phyloP scores from a whole-genome alignment of 768 basidiomycete genomes.

The Panaeolus cyanescens region DNA sequence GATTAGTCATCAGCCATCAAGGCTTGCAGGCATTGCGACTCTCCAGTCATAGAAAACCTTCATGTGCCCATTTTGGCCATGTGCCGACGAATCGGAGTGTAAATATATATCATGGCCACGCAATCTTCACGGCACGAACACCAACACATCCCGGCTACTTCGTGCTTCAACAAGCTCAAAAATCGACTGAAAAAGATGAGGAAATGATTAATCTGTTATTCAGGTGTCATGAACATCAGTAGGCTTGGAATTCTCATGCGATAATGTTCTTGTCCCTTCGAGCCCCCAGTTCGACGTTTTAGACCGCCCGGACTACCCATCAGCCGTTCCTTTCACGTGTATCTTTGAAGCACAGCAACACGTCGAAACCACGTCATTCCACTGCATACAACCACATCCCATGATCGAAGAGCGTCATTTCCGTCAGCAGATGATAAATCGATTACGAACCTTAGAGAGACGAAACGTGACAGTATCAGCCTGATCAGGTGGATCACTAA shows the following conservation, averaged over 20 bases:
- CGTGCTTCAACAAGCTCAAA: too few relatives aligned
- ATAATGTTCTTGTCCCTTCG: not conserved
- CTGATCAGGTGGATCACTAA: not conserved
- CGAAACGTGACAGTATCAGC: not conserved
- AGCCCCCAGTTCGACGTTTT: not conserved
- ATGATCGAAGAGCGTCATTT: not conserved
- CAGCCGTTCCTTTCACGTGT: not conserved
- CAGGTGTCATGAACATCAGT: too few relatives aligned
- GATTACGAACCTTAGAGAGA: too few relatives aligned
- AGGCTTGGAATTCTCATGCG: too few relatives aligned
- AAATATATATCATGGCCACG: not conserved
- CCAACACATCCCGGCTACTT: too few relatives aligned
- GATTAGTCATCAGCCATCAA: too few relatives aligned
- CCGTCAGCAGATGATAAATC: not conserved
- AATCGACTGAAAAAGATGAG: too few relatives aligned
- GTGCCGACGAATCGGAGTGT: not conserved
- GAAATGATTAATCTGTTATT: too few relatives aligned
- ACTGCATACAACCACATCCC: not conserved
- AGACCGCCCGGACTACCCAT: not conserved
- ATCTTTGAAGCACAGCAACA: not conserved
- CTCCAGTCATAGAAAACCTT: not conserved
- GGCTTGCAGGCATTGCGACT: too few relatives aligned
- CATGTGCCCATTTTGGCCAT: not conserved
- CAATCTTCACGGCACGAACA: not conserved
- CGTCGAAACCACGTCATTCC: not conserved